These are phyloP conservation scores for Danielozyma ontarioensis DNA, from an alignment of 805 yeast species.

Conservation along the genomic window DNA sequence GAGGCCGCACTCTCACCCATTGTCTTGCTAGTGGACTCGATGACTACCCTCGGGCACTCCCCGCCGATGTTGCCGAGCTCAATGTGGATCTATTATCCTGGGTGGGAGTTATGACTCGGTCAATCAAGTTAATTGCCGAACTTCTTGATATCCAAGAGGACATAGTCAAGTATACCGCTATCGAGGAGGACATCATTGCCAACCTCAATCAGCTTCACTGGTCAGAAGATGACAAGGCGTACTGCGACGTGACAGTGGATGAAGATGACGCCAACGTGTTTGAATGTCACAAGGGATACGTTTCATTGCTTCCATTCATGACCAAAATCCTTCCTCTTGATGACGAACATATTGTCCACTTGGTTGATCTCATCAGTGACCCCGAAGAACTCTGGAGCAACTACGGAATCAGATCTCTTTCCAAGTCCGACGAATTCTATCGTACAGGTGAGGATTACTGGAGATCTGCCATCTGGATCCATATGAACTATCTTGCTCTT, in stretches of 20 bases:
- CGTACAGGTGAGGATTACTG: constrained; percentile 88
- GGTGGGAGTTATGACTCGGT: constrained; percentile 89
- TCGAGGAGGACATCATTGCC: constrained; percentile 50
- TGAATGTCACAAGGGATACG: constrained; percentile 89
- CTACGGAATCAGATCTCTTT: constrained; percentile 77
- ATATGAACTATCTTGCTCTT: constrained; percentile 78
- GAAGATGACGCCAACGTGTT: constrained; percentile 59
- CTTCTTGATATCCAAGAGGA: constrained; percentile 58
- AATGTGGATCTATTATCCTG: constrained; percentile 87
- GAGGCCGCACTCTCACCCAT: constrained; percentile 81
- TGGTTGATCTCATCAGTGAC: constrained; percentile 54
- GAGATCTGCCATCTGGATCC: constrained; percentile 93
- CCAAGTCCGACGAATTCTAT: constrained; percentile 59
- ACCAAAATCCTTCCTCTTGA: constrained; percentile 53
- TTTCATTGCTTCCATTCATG: constrained; percentile 79
- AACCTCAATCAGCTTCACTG: constrained; percentile 79
- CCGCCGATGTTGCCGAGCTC: constrained; percentile 82
- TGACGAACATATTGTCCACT: constrained; percentile 31
- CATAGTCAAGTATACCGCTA: constrained; percentile 43
- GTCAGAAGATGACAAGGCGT: constrained; percentile 59
- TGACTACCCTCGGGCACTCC: constrained; percentile 84
- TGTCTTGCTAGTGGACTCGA: constrained; percentile 92
- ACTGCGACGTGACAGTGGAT: constrained; percentile 80
- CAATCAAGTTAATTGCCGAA: constrained; percentile 70
- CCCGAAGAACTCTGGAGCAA: constrained; percentile 72